Evolutionary conservation across 1,284 basidiomycete species (phyloP).

Genomic region (Tilletia indica): DNA sequence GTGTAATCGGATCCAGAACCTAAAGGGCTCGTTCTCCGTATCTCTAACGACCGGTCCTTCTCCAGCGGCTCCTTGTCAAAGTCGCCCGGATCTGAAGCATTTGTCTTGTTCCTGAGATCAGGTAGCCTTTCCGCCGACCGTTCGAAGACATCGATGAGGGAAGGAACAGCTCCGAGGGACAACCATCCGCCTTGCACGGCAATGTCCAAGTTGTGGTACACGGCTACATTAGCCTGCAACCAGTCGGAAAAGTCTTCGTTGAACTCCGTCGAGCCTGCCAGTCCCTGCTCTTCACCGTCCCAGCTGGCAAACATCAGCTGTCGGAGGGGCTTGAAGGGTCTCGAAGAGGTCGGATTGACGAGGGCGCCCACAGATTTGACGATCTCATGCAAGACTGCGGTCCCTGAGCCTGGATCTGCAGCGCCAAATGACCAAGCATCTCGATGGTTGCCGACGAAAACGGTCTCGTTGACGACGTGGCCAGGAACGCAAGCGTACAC

Average conservation of each 20-base stretch:
- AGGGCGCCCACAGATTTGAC: constrained; percentile 75
- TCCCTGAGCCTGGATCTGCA: constrained; percentile 81
- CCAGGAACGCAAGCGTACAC: constrained; percentile 86
- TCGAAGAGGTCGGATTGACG: constrained; percentile 60
- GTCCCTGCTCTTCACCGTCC: constrained; percentile 91
- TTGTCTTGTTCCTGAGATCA: constrained; percentile 28
- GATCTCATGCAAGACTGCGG: constrained; percentile 78
- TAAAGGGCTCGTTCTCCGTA: constrained; percentile 29
- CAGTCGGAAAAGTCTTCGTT: constrained; percentile 83
- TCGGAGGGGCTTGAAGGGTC: constrained; percentile 83
- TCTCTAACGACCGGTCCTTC: constrained; percentile 9
- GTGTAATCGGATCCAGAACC: constrained; percentile 69
- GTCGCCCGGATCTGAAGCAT: constrained; percentile 51
- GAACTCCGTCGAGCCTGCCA: constrained; percentile 83
- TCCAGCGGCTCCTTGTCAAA: constrained; percentile 48
- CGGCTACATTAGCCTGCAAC: constrained; percentile 73
- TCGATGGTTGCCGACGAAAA: constrained; percentile 66
- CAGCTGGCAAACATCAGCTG: constrained; percentile 85
- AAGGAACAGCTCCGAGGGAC: constrained; percentile 66
- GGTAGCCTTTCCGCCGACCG: constrained; percentile 66
- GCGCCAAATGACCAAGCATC: constrained; percentile 61
- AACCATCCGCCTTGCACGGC: constrained; percentile 65
- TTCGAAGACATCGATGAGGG: constrained; percentile 73
- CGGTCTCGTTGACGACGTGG: constrained; percentile 73
- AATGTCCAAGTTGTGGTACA: constrained; percentile 81